phyloP scores from a whole-genome alignment of 129 eudicot genomes.

The Pittosporum tobira region DNA sequence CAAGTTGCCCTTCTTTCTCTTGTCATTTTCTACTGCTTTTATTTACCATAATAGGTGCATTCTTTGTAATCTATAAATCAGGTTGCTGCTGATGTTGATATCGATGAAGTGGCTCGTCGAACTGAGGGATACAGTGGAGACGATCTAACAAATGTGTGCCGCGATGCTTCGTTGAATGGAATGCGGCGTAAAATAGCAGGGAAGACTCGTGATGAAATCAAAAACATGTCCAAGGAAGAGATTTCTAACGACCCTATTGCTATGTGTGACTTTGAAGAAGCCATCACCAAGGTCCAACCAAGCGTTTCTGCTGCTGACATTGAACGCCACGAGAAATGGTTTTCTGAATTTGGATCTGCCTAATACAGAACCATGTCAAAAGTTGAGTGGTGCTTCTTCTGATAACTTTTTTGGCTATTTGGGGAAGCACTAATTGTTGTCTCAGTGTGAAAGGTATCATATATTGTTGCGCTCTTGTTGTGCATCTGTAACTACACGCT shows the following conservation, averaged over 20 bases:
- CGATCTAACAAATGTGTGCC: slow-evolving; percentile 81
- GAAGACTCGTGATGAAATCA: slow-evolving; percentile 89
- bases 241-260: slow-evolving; percentile 81
- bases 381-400: background rate
- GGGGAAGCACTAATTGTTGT: background rate
- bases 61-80: too few relatives aligned
- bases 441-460: background rate
- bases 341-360: slow-evolving; percentile 84
- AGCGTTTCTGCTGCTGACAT: slow-evolving; percentile 90
- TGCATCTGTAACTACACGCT: slow-evolving; percentile 8
- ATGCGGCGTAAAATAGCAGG: slow-evolving; percentile 96
- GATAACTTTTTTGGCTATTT: background rate
- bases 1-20: background rate
- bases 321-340: slow-evolving; percentile 91
- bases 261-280: slow-evolving; percentile 90
- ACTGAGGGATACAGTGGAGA: slow-evolving; percentile 99
- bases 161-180: slow-evolving; percentile 92
- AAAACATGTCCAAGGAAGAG: slow-evolving; percentile 86
- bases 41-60: too few relatives aligned
- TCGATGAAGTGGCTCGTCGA: slow-evolving; percentile 73
- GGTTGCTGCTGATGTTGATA: slow-evolving; percentile 83
- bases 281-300: slow-evolving; percentile 71
- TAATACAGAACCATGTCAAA: slow-evolving; percentile 15
- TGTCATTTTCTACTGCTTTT: too few relatives aligned
- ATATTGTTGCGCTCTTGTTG: slow-evolving; percentile 2